phyloP scores from a whole-genome alignment of 139 green algal species.

The Picochlorum sp. region DNA sequence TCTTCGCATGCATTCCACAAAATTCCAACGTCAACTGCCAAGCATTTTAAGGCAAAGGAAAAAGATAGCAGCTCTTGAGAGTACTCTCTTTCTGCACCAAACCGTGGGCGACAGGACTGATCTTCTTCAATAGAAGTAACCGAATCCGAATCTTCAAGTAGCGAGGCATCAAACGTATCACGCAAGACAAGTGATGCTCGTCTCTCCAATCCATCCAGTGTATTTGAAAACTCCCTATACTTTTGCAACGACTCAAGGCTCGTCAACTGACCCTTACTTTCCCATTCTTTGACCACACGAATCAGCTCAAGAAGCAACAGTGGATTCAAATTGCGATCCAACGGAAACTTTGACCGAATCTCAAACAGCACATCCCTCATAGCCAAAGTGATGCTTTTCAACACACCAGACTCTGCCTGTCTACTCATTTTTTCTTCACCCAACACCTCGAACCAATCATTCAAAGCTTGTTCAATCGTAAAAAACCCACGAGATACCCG shows the following conservation, averaged over 20 bases:
- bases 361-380: neutral
- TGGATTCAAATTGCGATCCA: neutral
- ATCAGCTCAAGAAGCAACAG: neutral
- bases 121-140: no score
- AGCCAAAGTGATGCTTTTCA: neutral
- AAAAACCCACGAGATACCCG: neutral
- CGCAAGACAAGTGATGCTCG: no score
- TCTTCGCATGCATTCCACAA: no score
- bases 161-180: no score
- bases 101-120: no score
- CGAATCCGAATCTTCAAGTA: no score
- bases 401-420: neutral
- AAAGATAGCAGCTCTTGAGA: no score
- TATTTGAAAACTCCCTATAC: no score
- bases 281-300: neutral
- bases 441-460: neutral
- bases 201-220: no score
- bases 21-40: no score
- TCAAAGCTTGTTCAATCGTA: conserved; percentile 1
- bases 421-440: neutral
- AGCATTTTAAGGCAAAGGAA: no score
- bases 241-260: neutral
- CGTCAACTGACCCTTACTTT: neutral
- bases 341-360: neutral
- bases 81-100: no score